Conservation (phyloP, 768 basidiomycete genomes). For the Boletus reticulatus region DNA sequence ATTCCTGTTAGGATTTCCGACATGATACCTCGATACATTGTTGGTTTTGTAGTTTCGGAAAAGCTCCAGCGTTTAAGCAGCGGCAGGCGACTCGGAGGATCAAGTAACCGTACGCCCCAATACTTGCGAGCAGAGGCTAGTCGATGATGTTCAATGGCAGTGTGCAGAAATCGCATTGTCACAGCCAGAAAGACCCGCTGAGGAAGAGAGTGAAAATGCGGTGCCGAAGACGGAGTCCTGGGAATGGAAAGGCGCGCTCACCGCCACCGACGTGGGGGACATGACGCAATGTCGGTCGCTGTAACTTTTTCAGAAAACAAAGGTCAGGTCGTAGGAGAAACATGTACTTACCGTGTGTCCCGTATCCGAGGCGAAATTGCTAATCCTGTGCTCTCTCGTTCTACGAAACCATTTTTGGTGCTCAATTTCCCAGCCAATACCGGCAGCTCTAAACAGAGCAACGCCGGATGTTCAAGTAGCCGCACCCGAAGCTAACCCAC, state of each 20-base stretch:
- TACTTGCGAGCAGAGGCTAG: constrained; percentile 19
- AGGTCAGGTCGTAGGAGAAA: constrained; percentile 4
- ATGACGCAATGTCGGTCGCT: constrained; percentile 25
- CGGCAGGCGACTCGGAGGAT: constrained; percentile 29
- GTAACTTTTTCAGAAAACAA: constrained; percentile 9
- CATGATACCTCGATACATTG: constrained; percentile 20
- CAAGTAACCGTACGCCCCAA: constrained; percentile 31
- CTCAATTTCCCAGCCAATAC: neutral
- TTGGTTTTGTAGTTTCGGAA: constrained; percentile 35
- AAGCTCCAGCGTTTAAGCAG: constrained; percentile 18
- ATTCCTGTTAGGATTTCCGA: constrained; percentile 29
- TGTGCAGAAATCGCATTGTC: constrained; percentile 32
- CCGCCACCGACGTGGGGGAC: constrained; percentile 26
- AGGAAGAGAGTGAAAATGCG: constrained; percentile 24
- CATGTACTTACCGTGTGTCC: constrained; percentile 12
- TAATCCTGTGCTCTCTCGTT: constrained; percentile 26
- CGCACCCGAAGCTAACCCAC: constrained; percentile 17
- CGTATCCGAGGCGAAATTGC: constrained; percentile 19
- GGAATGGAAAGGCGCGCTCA: constrained; percentile 29
- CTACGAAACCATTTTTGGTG: neutral
- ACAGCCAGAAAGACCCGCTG: constrained; percentile 32
- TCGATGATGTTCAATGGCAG: constrained; percentile 26
- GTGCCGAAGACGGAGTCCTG: constrained; percentile 32
- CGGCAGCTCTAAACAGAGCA: neutral
- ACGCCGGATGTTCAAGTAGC: constrained; percentile 19